phyloP scores from a whole-genome alignment of 495 filamentous ascomycete species.

The Talaromyces ruber region DNA sequence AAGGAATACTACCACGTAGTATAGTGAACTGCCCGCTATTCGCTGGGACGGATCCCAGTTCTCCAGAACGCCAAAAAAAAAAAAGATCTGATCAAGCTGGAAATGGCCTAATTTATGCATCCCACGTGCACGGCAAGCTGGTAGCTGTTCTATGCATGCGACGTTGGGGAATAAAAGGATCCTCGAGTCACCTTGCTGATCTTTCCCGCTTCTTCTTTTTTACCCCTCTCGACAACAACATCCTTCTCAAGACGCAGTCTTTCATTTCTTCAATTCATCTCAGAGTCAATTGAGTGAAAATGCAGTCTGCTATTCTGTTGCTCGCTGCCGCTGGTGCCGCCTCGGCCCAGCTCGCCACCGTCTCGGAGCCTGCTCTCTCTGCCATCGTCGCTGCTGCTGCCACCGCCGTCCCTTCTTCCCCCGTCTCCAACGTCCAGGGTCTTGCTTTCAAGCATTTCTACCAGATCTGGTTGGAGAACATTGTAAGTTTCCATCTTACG shows the following conservation, averaged over 20 bases:
- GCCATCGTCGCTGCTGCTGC: conserved; percentile 24
- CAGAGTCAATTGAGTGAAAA: background rate
- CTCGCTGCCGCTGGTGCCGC: conserved; percentile 16
- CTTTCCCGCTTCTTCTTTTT: background rate
- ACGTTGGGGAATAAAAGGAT: background rate
- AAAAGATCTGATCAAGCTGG: background rate
- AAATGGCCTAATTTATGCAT: background rate
- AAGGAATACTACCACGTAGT: no score
- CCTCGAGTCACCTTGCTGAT: background rate
- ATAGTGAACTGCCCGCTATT: background rate
- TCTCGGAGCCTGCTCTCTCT: conserved; percentile 19
- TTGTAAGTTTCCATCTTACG: conserved; percentile 39
- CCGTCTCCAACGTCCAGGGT: conserved; percentile 52
- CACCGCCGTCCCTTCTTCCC: conserved; percentile 33
- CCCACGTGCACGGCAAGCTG: background rate
- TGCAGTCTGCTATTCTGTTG: conserved; percentile 9
- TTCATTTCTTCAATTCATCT: background rate
- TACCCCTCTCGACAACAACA: background rate
- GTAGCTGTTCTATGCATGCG: background rate
- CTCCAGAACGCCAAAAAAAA: background rate
- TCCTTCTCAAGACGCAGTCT: background rate
- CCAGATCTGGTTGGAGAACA: conserved; percentile 68
- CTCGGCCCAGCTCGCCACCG: conserved; percentile 20
- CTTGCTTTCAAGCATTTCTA: conserved; percentile 59
- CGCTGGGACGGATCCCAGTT: background rate